Evolutionary conservation across 1,284 basidiomycete species (phyloP).

Genomic region (Garcileccinum viscosum): DNA sequence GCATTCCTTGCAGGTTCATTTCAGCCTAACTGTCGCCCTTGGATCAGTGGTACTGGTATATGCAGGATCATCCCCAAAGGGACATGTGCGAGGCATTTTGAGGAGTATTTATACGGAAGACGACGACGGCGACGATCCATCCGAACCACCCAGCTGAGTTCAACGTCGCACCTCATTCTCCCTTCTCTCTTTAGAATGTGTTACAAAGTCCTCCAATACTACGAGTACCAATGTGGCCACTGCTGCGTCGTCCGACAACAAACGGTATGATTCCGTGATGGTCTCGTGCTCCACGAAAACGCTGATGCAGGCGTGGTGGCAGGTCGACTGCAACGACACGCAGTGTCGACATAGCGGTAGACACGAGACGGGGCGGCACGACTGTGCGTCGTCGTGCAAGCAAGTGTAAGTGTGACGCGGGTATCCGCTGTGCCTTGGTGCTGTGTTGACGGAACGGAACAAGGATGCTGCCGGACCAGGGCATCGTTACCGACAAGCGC

Average conservation of each 20-base stretch:
- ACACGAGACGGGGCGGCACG: slow-evolving; percentile 43
- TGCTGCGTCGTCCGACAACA: slow-evolving; percentile 40
- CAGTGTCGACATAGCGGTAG: slow-evolving; percentile 45
- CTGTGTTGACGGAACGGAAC: slow-evolving; percentile 19
- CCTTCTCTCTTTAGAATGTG: slow-evolving; percentile 44
- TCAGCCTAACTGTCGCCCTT: slow-evolving; percentile 4
- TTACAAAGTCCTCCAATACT: slow-evolving; percentile 44
- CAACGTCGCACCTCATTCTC: slow-evolving; percentile 3
- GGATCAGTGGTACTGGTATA: slow-evolving; percentile 2
- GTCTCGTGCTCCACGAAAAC: not conserved
- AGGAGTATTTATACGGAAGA: slow-evolving; percentile 34
- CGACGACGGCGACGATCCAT: not conserved
- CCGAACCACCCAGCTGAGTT: slow-evolving; percentile 8
- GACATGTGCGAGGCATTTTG: slow-evolving; percentile 7
- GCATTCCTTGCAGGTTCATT: slow-evolving; percentile 11
- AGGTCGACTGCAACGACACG: slow-evolving; percentile 54
- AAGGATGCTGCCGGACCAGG: slow-evolving; percentile 39
- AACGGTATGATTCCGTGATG: slow-evolving; percentile 39
- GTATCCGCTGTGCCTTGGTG: not conserved
- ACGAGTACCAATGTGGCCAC: slow-evolving; percentile 46
- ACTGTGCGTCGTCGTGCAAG: slow-evolving; percentile 45
- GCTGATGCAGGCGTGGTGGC: not conserved
- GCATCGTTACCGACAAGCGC: slow-evolving; percentile 32
- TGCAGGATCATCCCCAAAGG: slow-evolving; percentile 9
- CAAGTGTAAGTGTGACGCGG: slow-evolving; percentile 41